Percentiles rank a stretch among this genome's conserved stretches.
phyloP scores from a whole-genome alignment of 352 stramenopile species.

The Globisporangium heterothallicum region DNA sequence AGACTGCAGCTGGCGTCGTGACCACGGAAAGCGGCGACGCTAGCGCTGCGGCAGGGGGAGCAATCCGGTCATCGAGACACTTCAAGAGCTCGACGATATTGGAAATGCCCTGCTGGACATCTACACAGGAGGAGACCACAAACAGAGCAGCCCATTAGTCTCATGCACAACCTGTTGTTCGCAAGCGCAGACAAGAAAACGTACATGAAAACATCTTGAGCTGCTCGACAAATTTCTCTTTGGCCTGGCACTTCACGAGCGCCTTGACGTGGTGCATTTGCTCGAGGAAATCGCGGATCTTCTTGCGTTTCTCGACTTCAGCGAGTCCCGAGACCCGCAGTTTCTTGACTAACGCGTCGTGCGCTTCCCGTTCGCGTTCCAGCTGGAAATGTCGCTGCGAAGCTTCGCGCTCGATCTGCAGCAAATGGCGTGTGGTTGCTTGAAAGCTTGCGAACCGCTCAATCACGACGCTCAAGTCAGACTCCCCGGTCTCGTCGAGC shows the following conservation, averaged over 20 bases:
- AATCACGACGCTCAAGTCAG: slow-evolving; percentile 39
- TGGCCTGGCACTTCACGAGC: slow-evolving; percentile 28
- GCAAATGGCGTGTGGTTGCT: slow-evolving; percentile 26
- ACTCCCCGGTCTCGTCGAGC: slow-evolving; percentile 41
- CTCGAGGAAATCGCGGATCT: slow-evolving; percentile 51
- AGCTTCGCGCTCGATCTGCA: slow-evolving; percentile 49
- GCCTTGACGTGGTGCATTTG: slow-evolving; percentile 31
- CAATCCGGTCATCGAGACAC: slow-evolving; percentile 36
- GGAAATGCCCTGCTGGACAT: slow-evolving; percentile 48
- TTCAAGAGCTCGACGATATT: slow-evolving; percentile 52
- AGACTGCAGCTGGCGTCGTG: not conserved
- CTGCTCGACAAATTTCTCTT: slow-evolving; percentile 33
- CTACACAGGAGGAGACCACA: slow-evolving; percentile 12
- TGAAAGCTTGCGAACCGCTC: slow-evolving; percentile 40
- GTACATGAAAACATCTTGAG: slow-evolving; percentile 49
- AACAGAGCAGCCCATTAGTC: not conserved
- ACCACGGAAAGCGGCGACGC: slow-evolving; percentile 10
- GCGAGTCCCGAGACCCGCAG: slow-evolving; percentile 42
- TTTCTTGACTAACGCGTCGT: slow-evolving; percentile 25
- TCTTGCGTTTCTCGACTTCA: slow-evolving; percentile 45
- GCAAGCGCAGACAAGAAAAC: slow-evolving; percentile 10
- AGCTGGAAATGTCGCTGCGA: slow-evolving; percentile 20
- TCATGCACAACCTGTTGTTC: not conserved
- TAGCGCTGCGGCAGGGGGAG: slow-evolving; percentile 6
- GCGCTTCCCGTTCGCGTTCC: slow-evolving; percentile 21